Base-by-base conservation (phyloP, 2,329 filamentous ascomycete species). In the Lojkania enalia region DNA sequence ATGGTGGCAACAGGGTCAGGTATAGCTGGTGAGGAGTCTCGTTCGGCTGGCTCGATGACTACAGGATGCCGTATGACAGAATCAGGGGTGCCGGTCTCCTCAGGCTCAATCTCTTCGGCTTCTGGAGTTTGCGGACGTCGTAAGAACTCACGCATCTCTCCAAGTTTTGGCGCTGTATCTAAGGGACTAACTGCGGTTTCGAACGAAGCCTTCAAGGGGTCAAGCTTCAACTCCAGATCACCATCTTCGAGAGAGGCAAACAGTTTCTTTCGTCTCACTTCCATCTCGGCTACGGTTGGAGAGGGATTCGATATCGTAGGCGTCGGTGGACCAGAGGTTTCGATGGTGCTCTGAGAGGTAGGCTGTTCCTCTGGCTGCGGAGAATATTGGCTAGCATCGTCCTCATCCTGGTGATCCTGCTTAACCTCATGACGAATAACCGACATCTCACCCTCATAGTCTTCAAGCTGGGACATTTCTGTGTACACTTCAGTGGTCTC, bases 1-100 rank as follows among this genome's bases (percentile, higher is more conserved):
- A 97, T 91, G 0, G 92, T 96, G 3, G 92, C 90, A 36, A 89
- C 74, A 35, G 84, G 82, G 58, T 95, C 90, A 1, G 92, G 90
- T 46, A 97, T 83, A 25, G 77, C 77, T 2, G 84, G 83, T 0
- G 83, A 81, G 35, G 82, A 77, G 13, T 71, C 67, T 2, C 74
- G 66, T 5, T 55, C 70, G 53, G 65, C 58, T 14, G 60, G 56
- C n/a, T 63, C 59, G 31, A 63, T 54, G 20, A 61, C 49, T 3
- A 88, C 69, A 2, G 84, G 83, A 60, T 91, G 88, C 50, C 88
- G 87, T 52, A 96, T 92, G 16, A 97, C 91, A 5, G 92, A 97
- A 38, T 90, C 88, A 12, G 92, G 91, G 5, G 90, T 95, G 23
- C 83, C 81, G 7, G 83, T 83, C 51, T 86, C 84, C 2, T 81